These are phyloP conservation scores for Raffaelea albimanens DNA, from an alignment of 2,329 filamentous ascomycete species.

Conservation along the genomic window DNA sequence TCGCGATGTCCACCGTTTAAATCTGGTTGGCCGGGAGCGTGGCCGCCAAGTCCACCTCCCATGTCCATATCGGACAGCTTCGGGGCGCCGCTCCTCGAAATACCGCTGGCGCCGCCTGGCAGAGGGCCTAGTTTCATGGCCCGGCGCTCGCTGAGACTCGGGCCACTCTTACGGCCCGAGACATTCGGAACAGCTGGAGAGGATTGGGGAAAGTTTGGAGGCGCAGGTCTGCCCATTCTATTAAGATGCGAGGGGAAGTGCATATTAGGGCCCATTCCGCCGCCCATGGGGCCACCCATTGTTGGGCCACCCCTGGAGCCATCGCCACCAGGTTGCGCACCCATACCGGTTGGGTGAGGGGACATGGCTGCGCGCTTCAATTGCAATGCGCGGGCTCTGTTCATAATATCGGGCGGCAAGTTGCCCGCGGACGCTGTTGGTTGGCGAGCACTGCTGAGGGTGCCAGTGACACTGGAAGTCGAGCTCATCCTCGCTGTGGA, in stretches of 20 bases:
- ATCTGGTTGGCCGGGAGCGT: slow-evolving; percentile 13
- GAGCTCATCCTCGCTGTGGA: slow-evolving; percentile 52
- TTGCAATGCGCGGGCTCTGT: slow-evolving; percentile 27
- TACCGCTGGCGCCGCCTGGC: slow-evolving; percentile 29
- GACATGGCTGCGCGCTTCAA: slow-evolving; percentile 24
- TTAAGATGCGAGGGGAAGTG: slow-evolving; percentile 30
- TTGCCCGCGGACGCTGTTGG: slow-evolving; percentile 32
- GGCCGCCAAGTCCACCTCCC: slow-evolving; percentile 6
- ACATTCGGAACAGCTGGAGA: slow-evolving; percentile 35
- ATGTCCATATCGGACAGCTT: slow-evolving; percentile 32
- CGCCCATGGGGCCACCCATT: slow-evolving; percentile 16
- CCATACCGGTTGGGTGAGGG: slow-evolving; percentile 16
- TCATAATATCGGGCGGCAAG: slow-evolving; percentile 30
- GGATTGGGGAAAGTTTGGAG: slow-evolving; percentile 40
- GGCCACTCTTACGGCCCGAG: slow-evolving; percentile 25
- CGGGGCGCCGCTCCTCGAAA: slow-evolving; percentile 24
- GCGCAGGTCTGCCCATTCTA: slow-evolving; percentile 29
- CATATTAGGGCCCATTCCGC: slow-evolving; percentile 34
- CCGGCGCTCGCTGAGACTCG: slow-evolving; percentile 59
- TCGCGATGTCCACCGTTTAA: slow-evolving; percentile 28
- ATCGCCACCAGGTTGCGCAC: too few relatives aligned
- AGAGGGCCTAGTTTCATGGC: slow-evolving; percentile 46
- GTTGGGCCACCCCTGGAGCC: slow-evolving; percentile 12
- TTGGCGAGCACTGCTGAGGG: slow-evolving; percentile 57
- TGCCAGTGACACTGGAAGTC: slow-evolving; percentile 76